These are phyloP conservation scores for Pyrenochaeta sp. DNA, from an alignment of 2,329 filamentous ascomycete species.

Conservation along the genomic window DNA sequence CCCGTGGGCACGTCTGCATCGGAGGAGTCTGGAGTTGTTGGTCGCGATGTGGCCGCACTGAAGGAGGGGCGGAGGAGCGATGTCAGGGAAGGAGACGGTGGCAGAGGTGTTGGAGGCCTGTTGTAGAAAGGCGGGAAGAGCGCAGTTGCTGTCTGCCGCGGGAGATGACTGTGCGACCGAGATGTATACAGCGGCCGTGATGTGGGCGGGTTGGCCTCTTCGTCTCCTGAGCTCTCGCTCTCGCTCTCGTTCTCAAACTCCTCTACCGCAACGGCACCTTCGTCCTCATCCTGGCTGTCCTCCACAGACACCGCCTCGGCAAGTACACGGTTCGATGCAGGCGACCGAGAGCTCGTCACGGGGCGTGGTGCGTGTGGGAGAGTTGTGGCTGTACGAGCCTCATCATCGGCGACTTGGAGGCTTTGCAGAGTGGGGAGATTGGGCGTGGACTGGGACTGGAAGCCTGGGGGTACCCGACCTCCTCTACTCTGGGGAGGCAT, in stretches of 20 bases:
- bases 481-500: conserved; percentile 58
- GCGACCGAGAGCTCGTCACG: conserved; percentile 27
- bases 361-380: conserved; percentile 13
- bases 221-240: conserved; percentile 12
- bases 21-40: conserved; percentile 89
- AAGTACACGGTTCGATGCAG: conserved; percentile 32
- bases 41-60: conserved; percentile 70
- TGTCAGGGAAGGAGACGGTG: conserved; percentile 90
- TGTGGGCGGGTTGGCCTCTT: conserved; percentile 16
- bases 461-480: conserved; percentile 45
- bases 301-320: conserved; percentile 48
- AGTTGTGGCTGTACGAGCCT: not conserved
- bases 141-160: conserved; percentile 40
- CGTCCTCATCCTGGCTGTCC: conserved; percentile 23
- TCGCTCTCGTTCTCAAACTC: conserved; percentile 34
- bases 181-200: conserved; percentile 54
- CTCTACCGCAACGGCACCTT: conserved; percentile 26
- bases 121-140: conserved; percentile 93
- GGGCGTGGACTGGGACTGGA: conserved; percentile 58
- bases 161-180: conserved; percentile 56
- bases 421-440: conserved; percentile 55
- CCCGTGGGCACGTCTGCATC: conserved; percentile 71
- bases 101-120: conserved; percentile 91
- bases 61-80: conserved; percentile 82
- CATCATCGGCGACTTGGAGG: conserved; percentile 27